phyloP scores from a whole-genome alignment of 805 yeast species.

The Wickerhamiella parazyma region DNA sequence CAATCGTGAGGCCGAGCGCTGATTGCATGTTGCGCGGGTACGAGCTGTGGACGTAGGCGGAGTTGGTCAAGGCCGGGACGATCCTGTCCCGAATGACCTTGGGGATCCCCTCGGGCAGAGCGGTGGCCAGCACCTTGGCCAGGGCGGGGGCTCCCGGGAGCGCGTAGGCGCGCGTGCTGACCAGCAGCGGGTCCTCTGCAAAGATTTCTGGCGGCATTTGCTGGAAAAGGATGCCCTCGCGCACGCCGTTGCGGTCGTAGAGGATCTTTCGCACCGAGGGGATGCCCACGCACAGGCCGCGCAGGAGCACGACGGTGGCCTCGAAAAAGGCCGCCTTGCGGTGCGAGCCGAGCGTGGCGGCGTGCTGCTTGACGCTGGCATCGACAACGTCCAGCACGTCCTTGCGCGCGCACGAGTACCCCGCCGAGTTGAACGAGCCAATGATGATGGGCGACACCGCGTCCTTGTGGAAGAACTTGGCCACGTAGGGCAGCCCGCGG shows the following conservation, averaged over 20 bases:
- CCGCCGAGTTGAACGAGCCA: slow-evolving; percentile 2
- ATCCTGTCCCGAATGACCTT: slow-evolving; percentile 42
- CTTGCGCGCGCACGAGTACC: slow-evolving; percentile 2
- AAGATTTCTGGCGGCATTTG: slow-evolving; percentile 44
- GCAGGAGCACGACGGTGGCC: slow-evolving; percentile 2
- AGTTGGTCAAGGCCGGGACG: slow-evolving; percentile 57
- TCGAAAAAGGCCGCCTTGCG: slow-evolving; percentile 5
- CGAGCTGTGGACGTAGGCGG: slow-evolving; percentile 64
- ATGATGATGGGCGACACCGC: neutral
- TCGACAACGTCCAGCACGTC: slow-evolving; percentile 1
- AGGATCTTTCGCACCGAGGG: slow-evolving; percentile 50
- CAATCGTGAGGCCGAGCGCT: slow-evolving; percentile 57
- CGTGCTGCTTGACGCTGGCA: neutral
- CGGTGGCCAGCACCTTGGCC: slow-evolving; percentile 37
- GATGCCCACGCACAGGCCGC: slow-evolving; percentile 28
- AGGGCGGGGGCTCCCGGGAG: slow-evolving; percentile 50
- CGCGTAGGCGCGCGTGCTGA: slow-evolving; percentile 61
- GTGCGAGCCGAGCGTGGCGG: neutral
- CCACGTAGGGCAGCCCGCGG: slow-evolving; percentile 61
- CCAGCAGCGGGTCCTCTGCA: slow-evolving; percentile 52
- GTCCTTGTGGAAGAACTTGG: slow-evolving; percentile 33
- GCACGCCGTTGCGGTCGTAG: slow-evolving; percentile 64
- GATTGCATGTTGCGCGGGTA: slow-evolving; percentile 68
- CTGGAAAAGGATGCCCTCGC: slow-evolving; percentile 62
- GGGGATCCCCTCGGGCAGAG: slow-evolving; percentile 51